Evolutionary conservation across 108 stramenopile genomes (phyloP).

Genomic region (Craspedostauros australis): DNA sequence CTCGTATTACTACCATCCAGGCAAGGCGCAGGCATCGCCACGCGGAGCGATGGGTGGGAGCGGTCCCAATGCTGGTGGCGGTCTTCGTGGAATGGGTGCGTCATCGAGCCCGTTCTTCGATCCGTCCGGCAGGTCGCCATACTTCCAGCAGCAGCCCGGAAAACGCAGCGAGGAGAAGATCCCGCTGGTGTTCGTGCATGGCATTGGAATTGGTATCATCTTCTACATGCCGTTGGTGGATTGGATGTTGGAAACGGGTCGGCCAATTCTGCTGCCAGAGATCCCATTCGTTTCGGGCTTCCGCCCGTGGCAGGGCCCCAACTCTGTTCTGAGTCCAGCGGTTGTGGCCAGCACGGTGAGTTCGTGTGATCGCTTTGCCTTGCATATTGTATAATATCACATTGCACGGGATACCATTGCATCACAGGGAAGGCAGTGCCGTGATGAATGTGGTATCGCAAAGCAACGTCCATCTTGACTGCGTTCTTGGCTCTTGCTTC

Average conservation of each 20-base stretch:
- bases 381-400: no score
- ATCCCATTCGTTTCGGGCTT: conserved; percentile 77
- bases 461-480: no score
- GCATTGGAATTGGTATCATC: conserved; percentile 80
- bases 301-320: conserved; percentile 75
- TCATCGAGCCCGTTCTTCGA: no score
- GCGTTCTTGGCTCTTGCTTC: no score
- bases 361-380: no score
- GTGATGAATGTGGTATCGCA: no score
- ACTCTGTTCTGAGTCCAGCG: conserved; percentile 64
- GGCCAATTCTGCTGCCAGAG: conserved; percentile 75
- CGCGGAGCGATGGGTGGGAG: neutral
- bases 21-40: conserved; percentile 15
- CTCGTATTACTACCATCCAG: conserved; percentile 75
- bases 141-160: no score
- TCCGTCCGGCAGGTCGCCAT: no score
- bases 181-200: conserved; percentile 83
- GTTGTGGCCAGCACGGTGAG: conserved; percentile 54
- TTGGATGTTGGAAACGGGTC: conserved; percentile 49
- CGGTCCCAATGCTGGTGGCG: neutral
- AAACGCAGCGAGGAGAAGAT: conserved; percentile 10
- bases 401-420: no score
- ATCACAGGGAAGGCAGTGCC: no score
- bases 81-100: conserved; percentile 2
- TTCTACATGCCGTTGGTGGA: conserved; percentile 69